Evolutionary conservation across 352 stramenopile species (phyloP), one percentile per base, ranked within the genome.

Genomic region (Pythium aquatile): DNA sequence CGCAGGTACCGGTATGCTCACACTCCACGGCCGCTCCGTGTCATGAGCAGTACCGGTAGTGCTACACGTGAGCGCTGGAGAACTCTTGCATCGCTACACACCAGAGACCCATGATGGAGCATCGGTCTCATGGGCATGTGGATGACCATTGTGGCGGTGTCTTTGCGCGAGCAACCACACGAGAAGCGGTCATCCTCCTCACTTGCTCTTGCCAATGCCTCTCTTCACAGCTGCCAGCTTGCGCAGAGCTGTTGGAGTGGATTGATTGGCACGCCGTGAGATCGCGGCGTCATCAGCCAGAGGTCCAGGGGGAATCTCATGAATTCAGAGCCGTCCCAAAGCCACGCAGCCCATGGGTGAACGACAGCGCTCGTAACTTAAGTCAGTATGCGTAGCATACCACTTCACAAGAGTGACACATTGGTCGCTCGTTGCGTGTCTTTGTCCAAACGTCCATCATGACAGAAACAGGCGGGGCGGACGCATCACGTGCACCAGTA

Each of bases 381-480:
- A 20, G 24, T 62, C 57, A 65, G 56, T 70, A 49, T n/a, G 3
- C 42, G 42, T 30, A 49, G 54, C 40, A 57, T 58, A 2, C 6
- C 24, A 8, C 33, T 17, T 28, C 35, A 5, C 24, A 49, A 51
- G 28, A 58, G 47, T 66, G 52, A 44, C 52, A 44, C 6, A 8
- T 46, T 29, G n/a, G 11, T 24, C n/a, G 3, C 14, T 26, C n/a
- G 51, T 26, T 59, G 49, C 55, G 44, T 69, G 55, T 65, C 63
- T 64, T 65, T 69, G 62, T 60, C 1, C 61, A 47, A 67, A 58
- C 33, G 61, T 68, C 61, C 61, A 67, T 57, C 61, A 61, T 37
- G 40, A 17, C 28, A 44, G 17, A 44, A 44, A 42, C 51, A 46
- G 51, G 30, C 29, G 11, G 29, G 10, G 35, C n/a, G 28, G 52